Conservation (phyloP, 345 rosid genomes). For the Euclidium syriacum region DNA sequence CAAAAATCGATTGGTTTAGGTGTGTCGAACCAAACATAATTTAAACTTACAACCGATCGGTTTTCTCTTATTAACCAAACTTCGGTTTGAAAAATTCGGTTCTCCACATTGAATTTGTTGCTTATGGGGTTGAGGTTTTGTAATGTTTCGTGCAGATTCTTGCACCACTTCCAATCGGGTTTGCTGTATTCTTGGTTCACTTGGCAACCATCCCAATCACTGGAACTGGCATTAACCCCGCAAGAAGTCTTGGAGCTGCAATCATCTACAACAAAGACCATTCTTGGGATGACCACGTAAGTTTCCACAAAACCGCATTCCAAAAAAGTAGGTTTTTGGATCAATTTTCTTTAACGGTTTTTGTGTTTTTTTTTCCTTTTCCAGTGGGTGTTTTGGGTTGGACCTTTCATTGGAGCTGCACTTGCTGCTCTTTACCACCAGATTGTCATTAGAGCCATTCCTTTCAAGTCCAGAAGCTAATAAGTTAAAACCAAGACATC, state of each 20-base stretch:
- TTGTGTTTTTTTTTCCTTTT: background rate
- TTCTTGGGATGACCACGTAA: constrained; percentile 67
- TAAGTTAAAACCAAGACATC: constrained; percentile 15
- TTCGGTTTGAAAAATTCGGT: too few relatives aligned
- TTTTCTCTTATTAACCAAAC: too few relatives aligned
- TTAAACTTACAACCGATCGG: too few relatives aligned
- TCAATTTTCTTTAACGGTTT: background rate
- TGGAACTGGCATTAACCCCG: constrained; percentile 73
- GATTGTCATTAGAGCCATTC: constrained; percentile 71
- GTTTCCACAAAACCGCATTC: constrained; percentile 3
- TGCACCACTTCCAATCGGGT: constrained; percentile 63
- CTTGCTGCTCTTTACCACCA: constrained; percentile 68
- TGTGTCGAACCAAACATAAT: too few relatives aligned
- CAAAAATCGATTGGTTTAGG: too few relatives aligned
- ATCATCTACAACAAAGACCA: constrained; percentile 49
- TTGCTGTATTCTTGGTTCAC: constrained; percentile 70
- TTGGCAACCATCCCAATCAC: constrained; percentile 65
- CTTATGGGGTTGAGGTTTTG: background rate
- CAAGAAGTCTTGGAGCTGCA: constrained; percentile 67
- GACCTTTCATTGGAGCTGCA: constrained; percentile 69
- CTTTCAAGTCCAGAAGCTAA: constrained; percentile 44
- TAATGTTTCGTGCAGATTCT: constrained; percentile 36
- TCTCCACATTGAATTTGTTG: background rate
- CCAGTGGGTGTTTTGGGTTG: constrained; percentile 84
- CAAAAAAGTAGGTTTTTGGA: background rate